phyloP scores from a whole-genome alignment of 768 basidiomycete genomes.

The Pholiota conissans region DNA sequence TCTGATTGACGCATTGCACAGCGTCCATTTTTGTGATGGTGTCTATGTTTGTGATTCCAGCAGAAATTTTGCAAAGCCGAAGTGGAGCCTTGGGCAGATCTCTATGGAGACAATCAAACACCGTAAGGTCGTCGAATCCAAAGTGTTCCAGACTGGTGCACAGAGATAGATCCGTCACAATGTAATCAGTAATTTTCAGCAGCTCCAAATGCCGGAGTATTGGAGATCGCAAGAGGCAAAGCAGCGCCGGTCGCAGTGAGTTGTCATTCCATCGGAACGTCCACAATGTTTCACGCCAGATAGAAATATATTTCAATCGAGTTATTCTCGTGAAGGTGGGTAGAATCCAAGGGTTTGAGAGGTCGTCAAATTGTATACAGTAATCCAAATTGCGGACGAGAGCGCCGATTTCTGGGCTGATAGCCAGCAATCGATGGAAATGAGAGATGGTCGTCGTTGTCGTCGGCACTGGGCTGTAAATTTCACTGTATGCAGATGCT shows the following conservation, averaged over 20 bases:
- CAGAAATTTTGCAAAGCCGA: background rate
- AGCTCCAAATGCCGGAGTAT: constrained; percentile 4
- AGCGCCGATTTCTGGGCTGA: constrained; percentile 1
- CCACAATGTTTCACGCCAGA: background rate
- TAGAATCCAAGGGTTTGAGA: background rate
- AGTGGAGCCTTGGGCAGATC: background rate
- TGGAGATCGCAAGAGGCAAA: constrained; percentile 7
- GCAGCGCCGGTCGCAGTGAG: constrained; percentile 6
- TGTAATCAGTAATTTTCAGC: background rate
- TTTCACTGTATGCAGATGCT: too few species aligned
- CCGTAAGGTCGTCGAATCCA: background rate
- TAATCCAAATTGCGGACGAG: constrained; percentile 5
- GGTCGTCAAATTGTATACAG: background rate
- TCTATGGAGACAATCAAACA: background rate
- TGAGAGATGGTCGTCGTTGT: too few species aligned
- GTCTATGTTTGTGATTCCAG: background rate
- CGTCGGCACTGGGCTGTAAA: too few species aligned
- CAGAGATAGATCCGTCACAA: constrained; percentile 1
- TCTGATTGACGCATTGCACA: background rate
- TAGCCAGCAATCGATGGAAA: constrained; percentile 1
- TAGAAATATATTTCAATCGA: background rate
- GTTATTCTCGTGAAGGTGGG: background rate
- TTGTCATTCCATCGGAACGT: constrained; percentile 7
- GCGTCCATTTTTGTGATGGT: background rate
- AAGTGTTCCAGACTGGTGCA: constrained; percentile 7